Base-by-base conservation (phyloP, 2,329 filamentous ascomycete genomes). In the Orbilia ellipsospora region DNA sequence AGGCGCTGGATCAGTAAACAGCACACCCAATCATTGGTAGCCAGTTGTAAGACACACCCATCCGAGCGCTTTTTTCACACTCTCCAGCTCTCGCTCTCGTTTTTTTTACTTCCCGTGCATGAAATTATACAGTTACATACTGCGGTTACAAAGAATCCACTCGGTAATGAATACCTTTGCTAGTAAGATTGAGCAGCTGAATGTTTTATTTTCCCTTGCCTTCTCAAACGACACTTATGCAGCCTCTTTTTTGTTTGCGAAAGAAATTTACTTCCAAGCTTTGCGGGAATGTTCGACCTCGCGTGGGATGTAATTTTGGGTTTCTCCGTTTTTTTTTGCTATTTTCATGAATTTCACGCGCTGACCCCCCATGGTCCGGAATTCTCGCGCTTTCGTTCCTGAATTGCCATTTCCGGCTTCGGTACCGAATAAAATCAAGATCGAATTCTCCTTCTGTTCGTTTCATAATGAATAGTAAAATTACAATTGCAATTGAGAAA, bases 81-180 rank as follows among this genome's bases (percentile, higher is more conserved):
- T 64, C 26, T 10, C 50, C 13, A 18, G 26, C 16, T 50, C 31
- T 44, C n/a, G n/a, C n/a, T n/a, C n/a, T n/a, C n/a, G n/a, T n/a
- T n/a, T n/a, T n/a, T 3, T 48, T 45, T 4, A 20, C 16, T 31
- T 68, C 42, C 64, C 54, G 64, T 75, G 72, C 72, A 75, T 67
- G 59, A 75, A 69, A 75, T 75, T 75, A 56, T 75, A 52, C 60
- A 75, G 72, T 75, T 75, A 69, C 72, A 75, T 72, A 44, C 60
- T 73, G 54, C 67, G 50, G 13, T 45, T 23, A 31, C 44, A 15
- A 40, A 26, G 64, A 68, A 61, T 51, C 48, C 64, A 66, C 40
- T 59, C 42, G 63, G n/a, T 54, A 44, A 36, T 36, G 31, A 48
- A 48, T 48, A 18, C 44, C 44, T 18, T 6, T 12, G 10, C 2